A percentile compares a stretch with the other conserved stretches of the same genome.
Conservation (phyloP, 2,329 filamentous ascomycete species). For the Penicillium sp. region DNA sequence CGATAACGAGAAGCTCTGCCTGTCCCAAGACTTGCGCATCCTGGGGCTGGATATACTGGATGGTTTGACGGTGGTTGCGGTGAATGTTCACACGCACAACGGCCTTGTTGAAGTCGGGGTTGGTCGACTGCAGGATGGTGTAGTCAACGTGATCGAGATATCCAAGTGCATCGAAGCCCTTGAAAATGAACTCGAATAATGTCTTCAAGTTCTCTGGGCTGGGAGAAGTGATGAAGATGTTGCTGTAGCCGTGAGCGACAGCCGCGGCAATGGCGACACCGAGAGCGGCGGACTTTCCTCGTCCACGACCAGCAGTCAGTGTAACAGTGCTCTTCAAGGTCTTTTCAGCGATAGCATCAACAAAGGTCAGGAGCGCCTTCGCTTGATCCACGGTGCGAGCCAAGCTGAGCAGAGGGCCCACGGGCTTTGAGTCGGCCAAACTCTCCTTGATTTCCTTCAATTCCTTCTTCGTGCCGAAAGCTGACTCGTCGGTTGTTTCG, state of each 20-base stretch:
- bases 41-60: constrained; percentile 96
- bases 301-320: constrained; percentile 86
- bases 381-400: constrained; percentile 93
- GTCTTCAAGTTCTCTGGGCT: constrained; percentile 99
- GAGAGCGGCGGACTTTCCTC: constrained; percentile 94
- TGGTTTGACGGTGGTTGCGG: constrained; percentile 91
- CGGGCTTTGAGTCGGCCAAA: constrained; percentile 78
- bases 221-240: constrained; percentile 98
- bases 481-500: constrained; percentile 71
- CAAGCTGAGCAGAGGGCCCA: constrained; percentile 79
- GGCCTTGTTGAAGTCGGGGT: constrained; percentile 98
- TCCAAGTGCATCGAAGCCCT: constrained; percentile 90
- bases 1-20: constrained; percentile 91
- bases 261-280: constrained; percentile 93
- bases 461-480: constrained; percentile 68
- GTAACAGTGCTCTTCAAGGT: constrained; percentile 91
- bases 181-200: constrained; percentile 96
- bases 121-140: constrained; percentile 96
- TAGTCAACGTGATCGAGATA: constrained; percentile 97
- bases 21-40: constrained; percentile 94
- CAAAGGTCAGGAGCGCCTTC: constrained; percentile 93
- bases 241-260: constrained; percentile 94
- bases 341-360: constrained; percentile 95
- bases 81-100: constrained; percentile 97
- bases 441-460: constrained; percentile 84